Evolutionary conservation across 139 green algal species (phyloP).

Genomic region (Volvox reticuliferus): DNA sequence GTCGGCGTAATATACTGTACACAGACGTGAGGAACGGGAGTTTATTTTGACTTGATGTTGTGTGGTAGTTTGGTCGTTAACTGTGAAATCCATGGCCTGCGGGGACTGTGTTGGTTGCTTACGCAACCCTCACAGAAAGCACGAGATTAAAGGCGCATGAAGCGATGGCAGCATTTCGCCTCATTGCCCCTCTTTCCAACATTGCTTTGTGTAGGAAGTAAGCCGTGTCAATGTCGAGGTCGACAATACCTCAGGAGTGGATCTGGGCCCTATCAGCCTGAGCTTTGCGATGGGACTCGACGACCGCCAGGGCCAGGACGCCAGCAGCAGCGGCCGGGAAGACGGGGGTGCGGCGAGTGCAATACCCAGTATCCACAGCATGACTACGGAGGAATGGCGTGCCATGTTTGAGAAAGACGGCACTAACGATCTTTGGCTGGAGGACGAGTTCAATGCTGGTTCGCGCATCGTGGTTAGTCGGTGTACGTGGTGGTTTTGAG

Average conservation of each 20-base stretch:
- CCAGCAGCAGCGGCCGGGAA: neutral
- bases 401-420: slow-evolving; percentile 85
- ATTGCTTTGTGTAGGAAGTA: neutral
- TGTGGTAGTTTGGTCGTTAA: no score
- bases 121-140: no score
- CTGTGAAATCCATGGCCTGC: no score
- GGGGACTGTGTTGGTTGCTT: no score
- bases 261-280: slow-evolving; percentile 79
- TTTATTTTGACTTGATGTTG: no score
- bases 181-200: no score
- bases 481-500: neutral
- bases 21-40: no score
- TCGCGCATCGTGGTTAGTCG: slow-evolving; percentile 82
- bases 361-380: slow-evolving; percentile 69
- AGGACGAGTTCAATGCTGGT: slow-evolving; percentile 96
- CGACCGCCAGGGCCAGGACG: slow-evolving; percentile 20
- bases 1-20: no score
- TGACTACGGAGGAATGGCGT: slow-evolving; percentile 89
- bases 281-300: slow-evolving; percentile 52
- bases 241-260: slow-evolving; percentile 16
- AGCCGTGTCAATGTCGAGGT: neutral
- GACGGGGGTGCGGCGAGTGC: neutral
- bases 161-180: no score
- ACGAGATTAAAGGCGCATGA: no score
- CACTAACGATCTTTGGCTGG: slow-evolving; percentile 89